A percentile compares a stretch with the other conserved stretches of the same genome.
These are phyloP conservation scores for Aphanomyces stellatus DNA, from an alignment of 352 stramenopile species.

Conservation along the genomic window DNA sequence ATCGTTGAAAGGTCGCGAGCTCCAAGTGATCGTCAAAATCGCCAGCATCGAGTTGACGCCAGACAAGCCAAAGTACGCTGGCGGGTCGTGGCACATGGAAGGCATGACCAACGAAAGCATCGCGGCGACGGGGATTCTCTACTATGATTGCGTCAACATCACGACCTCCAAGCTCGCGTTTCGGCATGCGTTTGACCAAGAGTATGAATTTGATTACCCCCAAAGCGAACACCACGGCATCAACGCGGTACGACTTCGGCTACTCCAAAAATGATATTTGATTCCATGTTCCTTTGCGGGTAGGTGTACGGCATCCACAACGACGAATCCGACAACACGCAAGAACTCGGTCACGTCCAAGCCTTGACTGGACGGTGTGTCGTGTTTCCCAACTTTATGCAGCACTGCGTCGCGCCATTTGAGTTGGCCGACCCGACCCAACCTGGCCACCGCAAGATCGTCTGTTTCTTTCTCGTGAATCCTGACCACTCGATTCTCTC, in stretches of 20 bases:
- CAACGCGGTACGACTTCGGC: conserved; percentile 18
- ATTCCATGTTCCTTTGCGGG: background rate
- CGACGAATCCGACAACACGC: conserved; percentile 1
- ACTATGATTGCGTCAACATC: conserved; percentile 44
- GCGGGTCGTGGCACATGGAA: conserved; percentile 44
- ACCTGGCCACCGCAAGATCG: conserved; percentile 35
- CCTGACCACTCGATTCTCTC: conserved; percentile 26
- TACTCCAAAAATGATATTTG: conserved; percentile 30
- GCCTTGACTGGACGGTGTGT: conserved; percentile 27
- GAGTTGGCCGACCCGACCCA: conserved; percentile 27
- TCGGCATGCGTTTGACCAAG: conserved; percentile 19
- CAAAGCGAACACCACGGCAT: background rate
- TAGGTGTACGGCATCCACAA: background rate
- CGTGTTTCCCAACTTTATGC: conserved; percentile 34
- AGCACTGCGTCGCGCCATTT: conserved; percentile 43
- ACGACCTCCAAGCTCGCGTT: conserved; percentile 34
- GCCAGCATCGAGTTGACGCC: conserved; percentile 40
- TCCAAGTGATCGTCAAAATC: conserved; percentile 45
- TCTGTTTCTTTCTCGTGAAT: conserved; percentile 42
- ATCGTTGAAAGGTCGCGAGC: conserved; percentile 19
- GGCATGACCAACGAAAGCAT: conserved; percentile 36
- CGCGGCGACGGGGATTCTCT: conserved; percentile 38
- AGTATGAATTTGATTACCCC: conserved; percentile 11
- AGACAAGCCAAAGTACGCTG: conserved; percentile 29
- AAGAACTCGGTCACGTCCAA: conserved; percentile 23